A percentile compares a stretch with the other conserved stretches of the same genome.
These are phyloP conservation scores for Pulveroboletus sp. DNA, from an alignment of 768 basidiomycete genomes.

Conservation along the genomic window DNA sequence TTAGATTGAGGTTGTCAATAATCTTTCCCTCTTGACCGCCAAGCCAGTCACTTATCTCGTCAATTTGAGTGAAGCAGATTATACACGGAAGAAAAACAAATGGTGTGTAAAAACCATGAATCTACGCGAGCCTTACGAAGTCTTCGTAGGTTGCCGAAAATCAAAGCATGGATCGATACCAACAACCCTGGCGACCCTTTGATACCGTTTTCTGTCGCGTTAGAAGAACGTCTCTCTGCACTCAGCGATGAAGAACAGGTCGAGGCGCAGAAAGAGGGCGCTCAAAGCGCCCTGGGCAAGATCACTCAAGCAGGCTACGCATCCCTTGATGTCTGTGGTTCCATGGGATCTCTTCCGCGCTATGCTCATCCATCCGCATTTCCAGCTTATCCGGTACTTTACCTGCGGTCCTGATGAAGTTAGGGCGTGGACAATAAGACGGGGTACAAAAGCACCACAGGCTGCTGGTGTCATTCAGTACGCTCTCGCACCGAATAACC, in stretches of 20 bases:
- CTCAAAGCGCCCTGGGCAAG: slow-evolving; percentile 77
- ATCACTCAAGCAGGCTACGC: slow-evolving; percentile 94
- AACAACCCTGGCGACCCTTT: slow-evolving; percentile 95
- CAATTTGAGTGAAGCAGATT: slow-evolving; percentile 94
- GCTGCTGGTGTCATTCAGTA: slow-evolving; percentile 98
- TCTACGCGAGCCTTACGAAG: not conserved
- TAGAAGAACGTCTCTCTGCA: slow-evolving; percentile 83
- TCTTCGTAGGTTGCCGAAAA: slow-evolving; percentile 79
- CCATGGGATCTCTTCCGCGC: not conserved
- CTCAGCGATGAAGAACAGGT: slow-evolving; percentile 66
- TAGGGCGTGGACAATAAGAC: slow-evolving; percentile 95
- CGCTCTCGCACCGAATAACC: slow-evolving; percentile 30
- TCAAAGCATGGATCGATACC: slow-evolving; percentile 97
- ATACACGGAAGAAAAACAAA: slow-evolving; percentile 97
- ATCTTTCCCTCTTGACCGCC: slow-evolving; percentile 87
- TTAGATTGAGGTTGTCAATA: slow-evolving; percentile 89
- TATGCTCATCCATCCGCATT: not conserved
- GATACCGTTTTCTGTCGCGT: slow-evolving; percentile 94
- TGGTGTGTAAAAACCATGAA: slow-evolving; percentile 48
- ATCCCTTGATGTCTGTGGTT: slow-evolving; percentile 67
- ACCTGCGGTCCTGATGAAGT: slow-evolving; percentile 97
- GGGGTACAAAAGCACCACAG: slow-evolving; percentile 92
- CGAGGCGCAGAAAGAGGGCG: slow-evolving; percentile 78
- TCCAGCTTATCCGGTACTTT: slow-evolving; percentile 90
- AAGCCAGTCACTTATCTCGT: slow-evolving; percentile 98